phyloP scores from a whole-genome alignment of 2,329 filamentous ascomycete genomes.

The Colletotrichum destructivum region DNA sequence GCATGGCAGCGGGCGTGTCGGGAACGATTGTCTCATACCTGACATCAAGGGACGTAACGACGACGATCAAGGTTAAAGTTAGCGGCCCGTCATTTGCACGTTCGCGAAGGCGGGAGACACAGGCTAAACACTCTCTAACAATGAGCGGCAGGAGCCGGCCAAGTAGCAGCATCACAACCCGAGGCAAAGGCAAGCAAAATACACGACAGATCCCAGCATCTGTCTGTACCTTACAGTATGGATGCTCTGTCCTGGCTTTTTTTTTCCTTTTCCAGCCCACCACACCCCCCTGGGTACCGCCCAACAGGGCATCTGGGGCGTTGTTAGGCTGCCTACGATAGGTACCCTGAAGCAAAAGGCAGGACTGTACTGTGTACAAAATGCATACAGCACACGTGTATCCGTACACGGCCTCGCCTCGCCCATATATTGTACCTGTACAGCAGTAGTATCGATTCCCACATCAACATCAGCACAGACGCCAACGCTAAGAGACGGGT shows the following conservation, averaged over 20 bases:
- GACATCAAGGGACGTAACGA: background rate
- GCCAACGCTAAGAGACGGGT: conserved; percentile 9
- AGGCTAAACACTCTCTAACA: background rate
- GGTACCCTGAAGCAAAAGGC: background rate
- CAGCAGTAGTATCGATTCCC: background rate
- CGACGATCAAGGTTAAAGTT: background rate
- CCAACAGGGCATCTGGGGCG: background rate
- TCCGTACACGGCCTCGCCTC: background rate
- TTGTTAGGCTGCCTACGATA: background rate
- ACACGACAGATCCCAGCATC: background rate
- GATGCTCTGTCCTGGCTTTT: background rate
- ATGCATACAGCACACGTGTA: too few relatives aligned
- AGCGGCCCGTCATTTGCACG: conserved; percentile 7
- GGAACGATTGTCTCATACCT: background rate
- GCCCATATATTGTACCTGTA: background rate
- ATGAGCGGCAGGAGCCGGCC: background rate
- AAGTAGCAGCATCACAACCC: background rate
- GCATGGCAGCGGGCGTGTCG: background rate
- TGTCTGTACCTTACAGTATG: background rate
- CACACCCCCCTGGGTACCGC: background rate
- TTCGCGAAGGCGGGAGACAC: background rate
- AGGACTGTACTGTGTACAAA: background rate
- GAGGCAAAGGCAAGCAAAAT: too few relatives aligned
- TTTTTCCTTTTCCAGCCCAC: background rate
- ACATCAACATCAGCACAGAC: background rate